Percentiles rank a stretch among this genome's conserved stretches.
Evolutionary conservation across 148 eudicot species (phyloP).

Genomic region (Dysphania ambrosioides): DNA sequence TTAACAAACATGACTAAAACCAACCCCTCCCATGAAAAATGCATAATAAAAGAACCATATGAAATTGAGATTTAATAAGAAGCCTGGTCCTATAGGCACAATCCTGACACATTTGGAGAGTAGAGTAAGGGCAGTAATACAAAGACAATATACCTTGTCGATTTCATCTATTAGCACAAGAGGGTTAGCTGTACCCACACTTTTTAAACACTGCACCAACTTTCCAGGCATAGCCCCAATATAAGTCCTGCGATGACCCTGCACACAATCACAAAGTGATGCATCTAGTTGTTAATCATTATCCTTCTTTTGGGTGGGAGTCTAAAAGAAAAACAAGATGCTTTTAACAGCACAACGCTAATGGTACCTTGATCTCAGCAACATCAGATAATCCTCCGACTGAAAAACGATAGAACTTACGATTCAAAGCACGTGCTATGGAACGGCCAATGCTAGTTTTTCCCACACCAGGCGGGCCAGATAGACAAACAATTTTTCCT

Average conservation of each 20-base stretch:
- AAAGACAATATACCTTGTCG: constrained; percentile 69
- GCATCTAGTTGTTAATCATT: not conserved
- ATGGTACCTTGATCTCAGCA: constrained; percentile 90
- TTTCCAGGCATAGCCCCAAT: constrained; percentile 99
- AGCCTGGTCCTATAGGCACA: not conserved
- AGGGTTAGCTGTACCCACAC: constrained; percentile 93
- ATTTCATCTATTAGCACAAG: constrained; percentile 98
- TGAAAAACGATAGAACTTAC: constrained; percentile 92
- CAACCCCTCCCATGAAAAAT: not conserved
- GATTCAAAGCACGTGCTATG: constrained; percentile 95
- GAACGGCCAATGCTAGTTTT: constrained; percentile 99
- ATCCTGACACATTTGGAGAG: not conserved
- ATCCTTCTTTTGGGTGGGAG: not conserved
- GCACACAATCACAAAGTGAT: constrained; percentile 20
- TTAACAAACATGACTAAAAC: not conserved
- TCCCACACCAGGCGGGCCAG: constrained; percentile 99
- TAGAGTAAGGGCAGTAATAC: not conserved
- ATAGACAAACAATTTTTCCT: constrained; percentile 92
- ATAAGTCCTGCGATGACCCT: constrained; percentile 99
- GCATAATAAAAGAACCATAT: not conserved
- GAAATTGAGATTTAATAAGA: not conserved
- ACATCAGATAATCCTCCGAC: constrained; percentile 99
- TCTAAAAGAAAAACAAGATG: not conserved
- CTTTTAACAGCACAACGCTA: not conserved
- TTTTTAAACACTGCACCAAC: constrained; percentile 94